These are phyloP conservation scores for Neurospora sp. DNA, from an alignment of 495 filamentous ascomycete species.

Conservation along the genomic window DNA sequence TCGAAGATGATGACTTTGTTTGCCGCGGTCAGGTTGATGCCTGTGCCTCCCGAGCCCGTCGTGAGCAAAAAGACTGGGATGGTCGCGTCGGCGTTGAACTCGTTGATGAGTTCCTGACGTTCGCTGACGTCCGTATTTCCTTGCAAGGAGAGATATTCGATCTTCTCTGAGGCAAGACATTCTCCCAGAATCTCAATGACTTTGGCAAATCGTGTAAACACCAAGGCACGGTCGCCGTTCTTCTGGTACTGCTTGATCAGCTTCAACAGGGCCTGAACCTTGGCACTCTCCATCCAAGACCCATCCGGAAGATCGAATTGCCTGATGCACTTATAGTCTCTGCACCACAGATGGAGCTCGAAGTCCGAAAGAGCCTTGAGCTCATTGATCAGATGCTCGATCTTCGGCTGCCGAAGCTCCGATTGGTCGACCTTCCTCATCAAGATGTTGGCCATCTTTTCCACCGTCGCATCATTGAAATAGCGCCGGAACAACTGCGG, in stretches of 20 bases:
- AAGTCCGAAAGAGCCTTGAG: constrained; percentile 67
- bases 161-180: constrained; percentile 62
- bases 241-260: constrained; percentile 61
- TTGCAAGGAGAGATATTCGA: constrained; percentile 72
- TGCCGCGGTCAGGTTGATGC: constrained; percentile 87
- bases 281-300: constrained; percentile 90
- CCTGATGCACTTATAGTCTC: constrained; percentile 57
- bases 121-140: constrained; percentile 74
- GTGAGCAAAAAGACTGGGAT: constrained; percentile 90
- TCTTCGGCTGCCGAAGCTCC: constrained; percentile 40
- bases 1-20: constrained; percentile 99
- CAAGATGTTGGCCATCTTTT: constrained; percentile 67
- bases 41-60: constrained; percentile 87
- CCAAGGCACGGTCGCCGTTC: constrained; percentile 75
- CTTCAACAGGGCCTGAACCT: constrained; percentile 65
- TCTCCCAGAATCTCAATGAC: constrained; percentile 83
- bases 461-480: constrained; percentile 62
- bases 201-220: constrained; percentile 89
- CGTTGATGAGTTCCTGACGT: constrained; percentile 77
- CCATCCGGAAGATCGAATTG: constrained; percentile 59
- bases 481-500: constrained; percentile 74
- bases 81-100: constrained; percentile 61
- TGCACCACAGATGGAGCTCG: constrained; percentile 71
- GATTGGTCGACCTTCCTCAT: constrained; percentile 42
- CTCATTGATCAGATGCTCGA: constrained; percentile 61